A percentile compares a stretch with the other conserved stretches of the same genome.
These are phyloP conservation scores for Macrolepiota fuliginosa DNA, from an alignment of 768 basidiomycete genomes.

Conservation along the genomic window DNA sequence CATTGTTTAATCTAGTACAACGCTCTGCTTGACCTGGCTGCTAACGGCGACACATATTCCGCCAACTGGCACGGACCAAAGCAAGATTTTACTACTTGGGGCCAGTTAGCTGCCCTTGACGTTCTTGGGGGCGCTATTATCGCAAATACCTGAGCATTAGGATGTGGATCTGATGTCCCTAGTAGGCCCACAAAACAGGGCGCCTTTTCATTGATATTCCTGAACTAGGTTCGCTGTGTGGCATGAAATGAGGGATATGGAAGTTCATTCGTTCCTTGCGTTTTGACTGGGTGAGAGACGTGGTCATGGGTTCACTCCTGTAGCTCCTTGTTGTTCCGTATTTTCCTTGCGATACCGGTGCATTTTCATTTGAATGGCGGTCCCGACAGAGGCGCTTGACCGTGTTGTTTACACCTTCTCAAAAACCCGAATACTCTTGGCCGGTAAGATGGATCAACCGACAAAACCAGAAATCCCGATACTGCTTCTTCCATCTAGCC, in stretches of 20 bases:
- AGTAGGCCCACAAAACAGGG: not conserved
- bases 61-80: slow-evolving; percentile 47
- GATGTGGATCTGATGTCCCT: not conserved
- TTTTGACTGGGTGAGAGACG: not conserved
- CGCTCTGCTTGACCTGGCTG: slow-evolving; percentile 46
- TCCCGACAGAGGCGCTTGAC: too few relatives aligned
- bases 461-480: not conserved
- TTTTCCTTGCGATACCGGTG: too few relatives aligned
- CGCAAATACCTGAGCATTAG: slow-evolving; percentile 25
- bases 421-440: not conserved
- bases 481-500: not conserved
- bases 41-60: slow-evolving; percentile 40
- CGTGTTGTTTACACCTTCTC: not conserved
- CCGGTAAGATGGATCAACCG: not conserved
- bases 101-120: slow-evolving; percentile 46
- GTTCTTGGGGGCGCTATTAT: slow-evolving; percentile 37
- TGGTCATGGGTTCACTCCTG: not conserved
- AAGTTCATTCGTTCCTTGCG: too few relatives aligned
- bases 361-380: too few relatives aligned
- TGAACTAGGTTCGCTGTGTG: not conserved
- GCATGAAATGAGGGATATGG: not conserved
- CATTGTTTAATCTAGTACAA: slow-evolving; percentile 35
- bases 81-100: slow-evolving; percentile 45
- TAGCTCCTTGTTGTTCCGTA: too few relatives aligned
- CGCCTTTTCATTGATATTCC: not conserved